Percentiles rank a stretch among this genome's conserved stretches.
phyloP scores from a whole-genome alignment of 2,329 filamentous ascomycete genomes.

The Davidsoniella neocaledoniae region DNA sequence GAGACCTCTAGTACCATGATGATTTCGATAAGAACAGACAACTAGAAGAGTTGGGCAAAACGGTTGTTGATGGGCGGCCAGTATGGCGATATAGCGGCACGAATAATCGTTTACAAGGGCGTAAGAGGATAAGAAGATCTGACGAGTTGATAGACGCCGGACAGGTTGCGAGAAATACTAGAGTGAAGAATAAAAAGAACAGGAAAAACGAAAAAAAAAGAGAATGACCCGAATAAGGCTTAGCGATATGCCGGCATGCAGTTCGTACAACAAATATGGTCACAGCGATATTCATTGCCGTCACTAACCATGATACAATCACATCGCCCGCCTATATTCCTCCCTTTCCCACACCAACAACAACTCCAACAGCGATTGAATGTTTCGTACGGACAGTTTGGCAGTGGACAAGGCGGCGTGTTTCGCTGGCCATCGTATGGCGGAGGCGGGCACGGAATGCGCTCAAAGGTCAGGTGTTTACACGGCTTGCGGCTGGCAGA shows the following conservation, averaged over 20 bases:
- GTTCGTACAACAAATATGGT: conserved; percentile 36
- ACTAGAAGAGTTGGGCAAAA: too few relatives aligned
- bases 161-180: not conserved
- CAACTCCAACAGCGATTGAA: conserved; percentile 36
- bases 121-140: too few relatives aligned
- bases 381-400: conserved; percentile 32
- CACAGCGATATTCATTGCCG: conserved; percentile 31
- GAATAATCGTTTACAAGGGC: too few relatives aligned
- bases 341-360: conserved; percentile 38
- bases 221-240: not conserved
- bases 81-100: too few relatives aligned
- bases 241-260: conserved; percentile 28
- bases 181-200: not conserved
- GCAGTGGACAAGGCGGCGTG: conserved; percentile 27
- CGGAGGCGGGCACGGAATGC: conserved; percentile 31
- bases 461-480: conserved; percentile 25
- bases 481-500: conserved; percentile 23
- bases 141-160: not conserved
- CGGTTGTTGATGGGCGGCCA: too few relatives aligned
- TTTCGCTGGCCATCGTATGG: conserved; percentile 22
- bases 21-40: too few relatives aligned
- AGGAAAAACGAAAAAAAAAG: not conserved
- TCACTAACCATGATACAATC: conserved; percentile 36
- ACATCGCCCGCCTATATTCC: conserved; percentile 33
- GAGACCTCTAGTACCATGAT: too few relatives aligned